Evolutionary conservation across 169 alveolate species (phyloP), one percentile per base, ranked within the genome.

Genomic region (Pseudocohnilembus persalinus): DNA sequence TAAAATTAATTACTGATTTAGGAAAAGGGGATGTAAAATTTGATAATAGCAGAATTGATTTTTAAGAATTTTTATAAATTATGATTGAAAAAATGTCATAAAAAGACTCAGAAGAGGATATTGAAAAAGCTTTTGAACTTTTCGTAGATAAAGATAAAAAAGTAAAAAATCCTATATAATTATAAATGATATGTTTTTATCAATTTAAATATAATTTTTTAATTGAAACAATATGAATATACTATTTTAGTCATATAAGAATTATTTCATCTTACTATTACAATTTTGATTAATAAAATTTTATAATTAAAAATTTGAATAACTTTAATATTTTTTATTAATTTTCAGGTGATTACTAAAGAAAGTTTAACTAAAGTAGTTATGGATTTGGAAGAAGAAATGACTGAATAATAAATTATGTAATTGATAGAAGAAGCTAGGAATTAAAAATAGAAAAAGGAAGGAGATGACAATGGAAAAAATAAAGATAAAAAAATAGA

Each of bases 41-140:
- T 83, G 96, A 92, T 68, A 87, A 93, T 64, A 88, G 92, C 30
- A 91, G 93, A 77, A 94, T 94, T 25, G 97, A 94, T 83, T 94
- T 94, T 87, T 94, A 94, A 78, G 96, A 94, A 77, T 94, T 94
- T 81, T 89, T 94, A 81, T 93, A 94, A 64, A 94, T 94, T 78
- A 94, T 94, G 97, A 92, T 94, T 74, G 90, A 93, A n/a, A 94
- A 94, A 85, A 94, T 94, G 92, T 87, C 82, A 83, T 87, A 84
- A 77, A 90, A 87, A 76, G 90, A 87, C 31, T 84, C 90, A 16
- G 49, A 79, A 72, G 90, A 90, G 81, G 94, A 90, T 84, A 90
- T 90, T 26, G 78, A 87, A 81, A 87, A 90, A 74, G 94, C 92
- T 72, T 90, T 81, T 82, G 84, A 87, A 77, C 81, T 87, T 63